Conservation (phyloP, 495 filamentous ascomycete genomes). For the Pyrenula massariospora region DNA sequence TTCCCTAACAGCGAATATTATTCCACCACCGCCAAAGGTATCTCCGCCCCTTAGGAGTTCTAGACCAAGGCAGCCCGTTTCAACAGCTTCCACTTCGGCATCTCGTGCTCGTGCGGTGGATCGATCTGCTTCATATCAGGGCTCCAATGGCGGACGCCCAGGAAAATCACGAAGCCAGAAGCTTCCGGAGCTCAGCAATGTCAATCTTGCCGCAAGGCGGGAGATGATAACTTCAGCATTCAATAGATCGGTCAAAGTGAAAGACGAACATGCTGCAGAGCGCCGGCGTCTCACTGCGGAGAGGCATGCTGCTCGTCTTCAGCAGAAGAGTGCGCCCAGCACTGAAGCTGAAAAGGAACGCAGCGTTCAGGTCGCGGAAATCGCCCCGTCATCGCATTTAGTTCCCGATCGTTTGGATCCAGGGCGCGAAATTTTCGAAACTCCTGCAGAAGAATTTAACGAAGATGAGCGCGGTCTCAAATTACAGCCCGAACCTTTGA, state of each 20-base stretch:
- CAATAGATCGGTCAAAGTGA: constrained; percentile 57
- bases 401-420: neutral
- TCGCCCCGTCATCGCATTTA: constrained; percentile 4
- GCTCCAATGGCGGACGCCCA: constrained; percentile 15
- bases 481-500: constrained; percentile 5
- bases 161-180: constrained; percentile 27
- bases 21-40: constrained; percentile 45
- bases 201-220: constrained; percentile 68
- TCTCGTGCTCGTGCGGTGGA: constrained; percentile 50
- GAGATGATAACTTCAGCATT: constrained; percentile 72
- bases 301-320: constrained; percentile 4
- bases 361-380: constrained; percentile 19
- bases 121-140: constrained; percentile 30
- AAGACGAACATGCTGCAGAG: constrained; percentile 37
- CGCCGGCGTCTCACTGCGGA: constrained; percentile 25
- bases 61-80: constrained; percentile 67
- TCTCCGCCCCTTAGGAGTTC: constrained; percentile 76
- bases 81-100: constrained; percentile 53
- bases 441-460: constrained; percentile 4
- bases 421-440: constrained; percentile 1
- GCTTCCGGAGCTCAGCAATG: constrained; percentile 49
- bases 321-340: constrained; percentile 27
- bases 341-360: constrained; percentile 9
- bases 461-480: constrained; percentile 11
- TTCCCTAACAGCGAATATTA: constrained; percentile 54